Evolutionary conservation across 495 filamentous ascomycete genomes (phyloP), one percentile per base, ranked within the genome.

Genomic region (Annulohypoxylon bovei): DNA sequence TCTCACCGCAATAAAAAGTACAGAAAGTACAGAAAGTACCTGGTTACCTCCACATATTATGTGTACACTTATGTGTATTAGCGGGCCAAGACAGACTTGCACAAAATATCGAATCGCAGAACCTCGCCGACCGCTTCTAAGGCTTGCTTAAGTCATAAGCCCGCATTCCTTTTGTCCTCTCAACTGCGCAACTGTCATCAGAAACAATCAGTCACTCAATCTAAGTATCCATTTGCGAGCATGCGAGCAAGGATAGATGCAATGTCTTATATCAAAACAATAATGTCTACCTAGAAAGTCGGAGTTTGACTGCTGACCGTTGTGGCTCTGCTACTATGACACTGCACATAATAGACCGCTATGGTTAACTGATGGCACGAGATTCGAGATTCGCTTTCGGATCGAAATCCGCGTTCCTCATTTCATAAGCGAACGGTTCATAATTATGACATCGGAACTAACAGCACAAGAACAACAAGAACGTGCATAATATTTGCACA

Each of bases 1-100:
- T 53, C 14, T 72, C 69, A 72, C 69, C 69, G 69, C 69, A 72
- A 68, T 60, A 68, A 72, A 65, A 71, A 65, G 68, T 71, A 66
- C 67, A 35, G 44, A 44, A 18, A 42, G 39, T 20, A 42, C 39
- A 42, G 39, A 2, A 42, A 46, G 37, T 62, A 33, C 63, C 33
- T 11, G 23, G 44, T 23, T 47, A 47, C 44, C 50, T 65, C 55
- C 49, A 65, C 64, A 40, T 55, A 30, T 54, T 18, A 12, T 33
- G 54, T 46, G 58, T 64, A 55, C 32, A 62, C 32, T 22, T 57
- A 37, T 67, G 35, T n/a, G 67, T 50, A 60, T 53, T 59, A 47
- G 60, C 57, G 30, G 33, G 61, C 70, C 70, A 68, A 72, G 60
- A 55, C 30, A 28, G 32, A 23, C 55, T 57, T 66, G 61, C 70